phyloP scores from a whole-genome alignment of 176 grass and related monocot genomes.

The Triticum monococcum region DNA sequence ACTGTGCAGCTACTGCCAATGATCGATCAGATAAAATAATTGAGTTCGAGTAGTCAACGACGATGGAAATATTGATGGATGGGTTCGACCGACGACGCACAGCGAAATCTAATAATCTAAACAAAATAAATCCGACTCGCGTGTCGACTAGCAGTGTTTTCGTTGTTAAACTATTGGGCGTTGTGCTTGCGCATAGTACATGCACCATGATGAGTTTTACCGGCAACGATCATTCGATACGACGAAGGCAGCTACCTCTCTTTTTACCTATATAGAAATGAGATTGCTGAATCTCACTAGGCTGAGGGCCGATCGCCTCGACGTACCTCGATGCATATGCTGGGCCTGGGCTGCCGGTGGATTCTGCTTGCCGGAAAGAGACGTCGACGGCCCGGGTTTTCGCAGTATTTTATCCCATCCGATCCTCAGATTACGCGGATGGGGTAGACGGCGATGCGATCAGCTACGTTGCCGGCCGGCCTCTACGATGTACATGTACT shows the following conservation, averaged over 20 bases:
- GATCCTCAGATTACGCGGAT: no score
- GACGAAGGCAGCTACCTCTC: neutral
- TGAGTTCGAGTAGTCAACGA: neutral
- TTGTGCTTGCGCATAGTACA: neutral
- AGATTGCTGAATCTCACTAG: no score
- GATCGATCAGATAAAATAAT: neutral
- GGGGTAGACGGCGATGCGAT: no score
- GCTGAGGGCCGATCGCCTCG: no score
- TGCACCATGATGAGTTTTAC: conserved; percentile 20
- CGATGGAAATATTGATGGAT: neutral
- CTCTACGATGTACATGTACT: no score
- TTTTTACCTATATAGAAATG: neutral
- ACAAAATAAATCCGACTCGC: neutral
- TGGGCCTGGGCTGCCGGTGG: neutral
- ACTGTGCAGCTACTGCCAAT: neutral
- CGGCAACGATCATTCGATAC: neutral
- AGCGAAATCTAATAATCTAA: neutral
- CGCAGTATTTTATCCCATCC: no score
- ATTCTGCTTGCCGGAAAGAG: neutral
- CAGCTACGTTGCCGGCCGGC: no score
- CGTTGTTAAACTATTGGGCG: no score
- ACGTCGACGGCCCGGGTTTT: neutral
- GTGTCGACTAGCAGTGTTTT: neutral
- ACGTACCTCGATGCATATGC: no score
- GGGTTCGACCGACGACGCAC: no score